Percentiles rank a stretch among this genome's conserved stretches.
These are phyloP conservation scores for Penstemon newberryi DNA, from an alignment of 257 asterid genomes.

Conservation along the genomic window DNA sequence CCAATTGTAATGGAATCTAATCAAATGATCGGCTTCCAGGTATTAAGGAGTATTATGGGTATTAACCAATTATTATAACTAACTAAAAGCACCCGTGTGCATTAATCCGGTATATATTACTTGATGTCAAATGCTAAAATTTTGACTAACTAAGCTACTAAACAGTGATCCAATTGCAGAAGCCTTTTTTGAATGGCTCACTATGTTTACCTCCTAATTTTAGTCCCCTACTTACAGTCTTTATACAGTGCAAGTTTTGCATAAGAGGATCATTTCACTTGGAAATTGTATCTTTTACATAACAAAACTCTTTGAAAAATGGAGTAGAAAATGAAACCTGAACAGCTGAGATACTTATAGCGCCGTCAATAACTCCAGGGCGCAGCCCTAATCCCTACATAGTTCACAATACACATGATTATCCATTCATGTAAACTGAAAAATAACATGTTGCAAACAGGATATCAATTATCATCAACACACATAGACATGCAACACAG, in stretches of 20 bases:
- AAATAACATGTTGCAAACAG: neutral
- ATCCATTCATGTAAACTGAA: neutral
- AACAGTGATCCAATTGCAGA: conserved; percentile 1
- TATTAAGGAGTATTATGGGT: neutral
- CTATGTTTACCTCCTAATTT: neutral
- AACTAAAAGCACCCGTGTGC: neutral
- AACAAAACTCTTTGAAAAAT: conserved; percentile 12
- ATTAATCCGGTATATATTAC: neutral
- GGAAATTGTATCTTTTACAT: conserved; percentile 7
- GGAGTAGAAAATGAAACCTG: conserved; percentile 57
- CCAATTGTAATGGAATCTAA: neutral
- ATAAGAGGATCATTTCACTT: neutral
- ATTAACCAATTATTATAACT: neutral
- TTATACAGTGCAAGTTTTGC: neutral
- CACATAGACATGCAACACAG: neutral
- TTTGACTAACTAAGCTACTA: conserved; percentile 3
- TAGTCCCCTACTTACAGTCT: neutral
- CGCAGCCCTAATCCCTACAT: conserved; percentile 84
- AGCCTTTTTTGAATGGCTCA: neutral
- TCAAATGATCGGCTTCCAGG: conserved; percentile 10
- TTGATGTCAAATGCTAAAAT: conserved; percentile 1
- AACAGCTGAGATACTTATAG: conserved; percentile 95
- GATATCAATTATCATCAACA: conserved; percentile 1
- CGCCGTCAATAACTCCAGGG: conserved; percentile 93
- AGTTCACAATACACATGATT: conserved; percentile 22